Evolutionary conservation across 352 stramenopile genomes (phyloP).

Genomic region (Globisporangium ultimum): DNA sequence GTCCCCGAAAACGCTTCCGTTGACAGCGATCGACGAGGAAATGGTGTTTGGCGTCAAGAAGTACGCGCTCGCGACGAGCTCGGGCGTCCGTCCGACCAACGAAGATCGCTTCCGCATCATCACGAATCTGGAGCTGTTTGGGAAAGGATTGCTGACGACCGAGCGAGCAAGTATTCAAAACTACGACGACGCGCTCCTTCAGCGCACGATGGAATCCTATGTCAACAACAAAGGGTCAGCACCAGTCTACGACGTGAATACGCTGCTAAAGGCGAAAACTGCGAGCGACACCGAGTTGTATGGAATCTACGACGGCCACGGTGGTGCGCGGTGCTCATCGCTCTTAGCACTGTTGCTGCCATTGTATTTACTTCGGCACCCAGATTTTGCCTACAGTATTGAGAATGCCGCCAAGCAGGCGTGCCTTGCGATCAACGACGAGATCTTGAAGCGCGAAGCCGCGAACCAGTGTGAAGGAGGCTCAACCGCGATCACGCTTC

Average conservation of each 20-base stretch:
- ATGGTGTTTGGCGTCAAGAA: conserved; percentile 44
- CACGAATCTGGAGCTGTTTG: conserved; percentile 61
- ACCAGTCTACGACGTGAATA: conserved; percentile 33
- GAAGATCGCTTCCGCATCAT: conserved; percentile 76
- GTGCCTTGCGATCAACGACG: conserved; percentile 60
- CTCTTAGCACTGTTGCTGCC: conserved; percentile 64
- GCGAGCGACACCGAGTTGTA: conserved; percentile 55
- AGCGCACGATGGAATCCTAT: conserved; percentile 43
- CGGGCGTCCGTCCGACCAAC: conserved; percentile 45
- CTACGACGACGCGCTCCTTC: conserved; percentile 30
- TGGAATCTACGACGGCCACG: conserved; percentile 77
- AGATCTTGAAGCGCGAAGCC: conserved; percentile 57
- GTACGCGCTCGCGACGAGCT: conserved; percentile 41
- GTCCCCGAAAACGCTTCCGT: background rate
- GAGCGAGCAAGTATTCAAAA: conserved; percentile 20
- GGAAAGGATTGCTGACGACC: conserved; percentile 38
- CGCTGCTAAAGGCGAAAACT: conserved; percentile 27
- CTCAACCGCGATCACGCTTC: conserved; percentile 54
- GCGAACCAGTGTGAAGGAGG: conserved; percentile 50
- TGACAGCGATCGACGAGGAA: conserved; percentile 42
- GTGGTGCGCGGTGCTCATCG: conserved; percentile 52
- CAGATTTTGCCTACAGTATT: conserved; percentile 44
- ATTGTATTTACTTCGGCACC: conserved; percentile 58
- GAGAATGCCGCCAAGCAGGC: conserved; percentile 32
- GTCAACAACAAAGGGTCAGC: conserved; percentile 33